These are phyloP conservation scores for Leccinum glutinopallens DNA, from an alignment of 1,284 basidiomycete genomes.

Conservation along the genomic window DNA sequence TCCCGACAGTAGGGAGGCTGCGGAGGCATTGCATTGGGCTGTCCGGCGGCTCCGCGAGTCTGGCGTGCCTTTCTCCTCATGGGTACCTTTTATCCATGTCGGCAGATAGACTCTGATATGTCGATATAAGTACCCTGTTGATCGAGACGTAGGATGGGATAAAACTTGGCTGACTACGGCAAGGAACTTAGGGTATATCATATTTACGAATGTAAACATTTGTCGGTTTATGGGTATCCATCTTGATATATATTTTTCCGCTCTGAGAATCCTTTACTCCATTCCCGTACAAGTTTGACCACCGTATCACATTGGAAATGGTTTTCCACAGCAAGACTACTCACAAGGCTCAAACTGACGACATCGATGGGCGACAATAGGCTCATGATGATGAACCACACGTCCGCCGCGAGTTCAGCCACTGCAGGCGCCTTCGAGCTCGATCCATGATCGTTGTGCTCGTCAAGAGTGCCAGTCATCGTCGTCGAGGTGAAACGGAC, in stretches of 20 bases:
- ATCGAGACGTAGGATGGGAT: background rate
- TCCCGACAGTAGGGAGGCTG: background rate
- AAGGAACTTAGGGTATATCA: background rate
- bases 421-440: background rate
- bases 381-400: slow-evolving; percentile 36
- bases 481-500: slow-evolving; percentile 7
- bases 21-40: background rate
- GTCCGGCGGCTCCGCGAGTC: background rate
- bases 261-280: background rate
- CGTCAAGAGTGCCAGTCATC: slow-evolving; percentile 5
- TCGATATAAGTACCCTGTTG: background rate
- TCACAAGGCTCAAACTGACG: slow-evolving; percentile 30
- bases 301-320: too few species aligned
- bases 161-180: background rate
- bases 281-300: background rate
- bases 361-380: slow-evolving; percentile 31
- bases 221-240: background rate
- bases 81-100: slow-evolving; percentile 2
- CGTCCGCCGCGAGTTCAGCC: slow-evolving; percentile 26
- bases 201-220: background rate
- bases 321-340: slow-evolving; percentile 14
- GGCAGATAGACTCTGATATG: background rate
- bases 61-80: background rate
- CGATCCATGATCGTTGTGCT: slow-evolving; percentile 3
- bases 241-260: background rate